Base-by-base conservation (phyloP, 805 yeast genomes). In the Kodamaea leandrae region DNA sequence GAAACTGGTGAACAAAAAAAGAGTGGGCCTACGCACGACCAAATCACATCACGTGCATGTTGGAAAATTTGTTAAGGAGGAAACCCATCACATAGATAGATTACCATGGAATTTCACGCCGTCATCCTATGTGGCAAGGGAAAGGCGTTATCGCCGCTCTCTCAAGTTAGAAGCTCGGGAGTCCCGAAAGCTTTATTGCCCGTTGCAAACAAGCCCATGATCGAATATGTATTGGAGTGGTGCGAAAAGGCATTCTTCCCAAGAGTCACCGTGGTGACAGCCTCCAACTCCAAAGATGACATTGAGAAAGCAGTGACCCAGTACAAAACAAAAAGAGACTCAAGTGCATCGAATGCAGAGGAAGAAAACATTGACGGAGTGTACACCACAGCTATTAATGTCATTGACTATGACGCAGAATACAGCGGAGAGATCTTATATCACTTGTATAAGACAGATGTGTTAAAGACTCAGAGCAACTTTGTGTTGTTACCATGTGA, bases 81-180 rank as follows among this genome's bases (percentile, higher is more conserved):
- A 30, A 18, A 27, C 18, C 10, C 14, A 12, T 23, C 32, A 19
- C n/a, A n/a, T 18, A 25, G 34, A 14, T n/a, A n/a, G n/a, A n/a
- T n/a, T n/a, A n/a, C n/a, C 14, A 90, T 91, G 97, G 96, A 89
- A 64, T 84, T 89, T 58, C 96, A 90, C 56, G 97, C 96, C 1
- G 74, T 91, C 36, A 78, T 91, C 15, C 77, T 88, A 43, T 90
- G 98, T 66, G 98, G 98, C 2, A 79, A 77, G 39, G 98, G 98
- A 10, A 69, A 70, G 14, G 72, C 74, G 35, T 69, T 93, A 50
- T 59, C 77, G 12, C 98, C 98, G 0, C 78, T 91, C 47, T 76
- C 90, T 0, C 67, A 74, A 19, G 72, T 70, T 26, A 68, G 82
- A 37, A 74, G 78, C 12, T 70, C 83, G 2, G 90, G 93, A 13